These are phyloP conservation scores for Pterothamnion heteromorphum DNA, from an alignment of 31 red algal genomes.

Conservation along the genomic window DNA sequence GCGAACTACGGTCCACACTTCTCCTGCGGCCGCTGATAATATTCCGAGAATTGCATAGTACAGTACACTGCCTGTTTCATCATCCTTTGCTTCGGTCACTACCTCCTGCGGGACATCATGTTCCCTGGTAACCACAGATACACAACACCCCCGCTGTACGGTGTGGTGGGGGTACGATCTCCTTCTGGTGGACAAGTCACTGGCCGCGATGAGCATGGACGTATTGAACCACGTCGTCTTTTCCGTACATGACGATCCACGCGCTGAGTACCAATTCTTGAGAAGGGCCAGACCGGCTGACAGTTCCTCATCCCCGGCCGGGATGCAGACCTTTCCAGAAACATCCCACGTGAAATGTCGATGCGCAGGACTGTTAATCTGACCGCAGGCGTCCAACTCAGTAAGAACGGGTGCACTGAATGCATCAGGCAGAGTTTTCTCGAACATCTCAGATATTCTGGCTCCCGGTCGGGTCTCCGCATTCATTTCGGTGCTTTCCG, in stretches of 20 bases:
- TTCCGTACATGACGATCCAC: background rate
- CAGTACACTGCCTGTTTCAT: background rate
- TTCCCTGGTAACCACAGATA: background rate
- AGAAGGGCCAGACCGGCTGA: background rate
- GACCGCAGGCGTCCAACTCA: too few relatives aligned
- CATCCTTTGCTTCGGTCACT: background rate
- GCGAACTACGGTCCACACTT: background rate
- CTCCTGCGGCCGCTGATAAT: background rate
- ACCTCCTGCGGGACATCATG: background rate
- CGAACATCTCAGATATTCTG: background rate
- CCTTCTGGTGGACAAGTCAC: background rate
- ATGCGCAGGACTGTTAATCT: too few relatives aligned
- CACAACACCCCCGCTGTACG: background rate
- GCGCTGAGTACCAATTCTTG: background rate
- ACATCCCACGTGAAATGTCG: too few relatives aligned
- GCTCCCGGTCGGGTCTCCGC: background rate
- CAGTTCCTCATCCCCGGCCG: background rate
- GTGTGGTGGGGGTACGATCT: background rate
- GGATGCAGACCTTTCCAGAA: background rate
- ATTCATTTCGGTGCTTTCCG: background rate
- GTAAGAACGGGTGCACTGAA: too few relatives aligned
- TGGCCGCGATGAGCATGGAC: background rate
- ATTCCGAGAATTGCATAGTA: background rate
- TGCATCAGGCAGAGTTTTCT: background rate
- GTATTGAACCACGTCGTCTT: background rate